Evolutionary conservation across 768 basidiomycete genomes (phyloP).

Genomic region (Lenzites betulinus): DNA sequence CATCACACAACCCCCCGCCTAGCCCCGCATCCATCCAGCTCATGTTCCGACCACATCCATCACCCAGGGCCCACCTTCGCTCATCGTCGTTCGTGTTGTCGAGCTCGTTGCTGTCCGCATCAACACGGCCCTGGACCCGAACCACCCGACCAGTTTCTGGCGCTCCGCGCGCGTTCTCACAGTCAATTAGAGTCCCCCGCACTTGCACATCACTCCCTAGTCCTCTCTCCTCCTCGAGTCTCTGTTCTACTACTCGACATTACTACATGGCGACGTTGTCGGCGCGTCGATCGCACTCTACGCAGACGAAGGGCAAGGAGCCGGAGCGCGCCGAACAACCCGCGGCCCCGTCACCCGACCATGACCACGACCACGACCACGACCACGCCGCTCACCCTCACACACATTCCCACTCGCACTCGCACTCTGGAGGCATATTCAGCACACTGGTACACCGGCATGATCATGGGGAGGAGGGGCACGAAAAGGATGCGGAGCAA

Average conservation of each 20-base stretch:
- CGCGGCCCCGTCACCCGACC: conserved; percentile 8
- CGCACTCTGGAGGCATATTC: conserved; percentile 65
- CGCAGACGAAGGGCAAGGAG: conserved; percentile 30
- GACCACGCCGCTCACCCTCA: conserved; percentile 35
- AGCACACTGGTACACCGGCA: conserved; percentile 54
- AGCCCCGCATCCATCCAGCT: too few relatives aligned
- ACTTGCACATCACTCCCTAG: background rate
- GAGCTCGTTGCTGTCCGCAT: background rate
- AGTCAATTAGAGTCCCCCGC: background rate
- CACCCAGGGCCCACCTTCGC: background rate
- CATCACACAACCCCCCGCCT: conserved; percentile 3
- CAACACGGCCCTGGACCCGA: background rate
- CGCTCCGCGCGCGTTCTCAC: conserved; percentile 9
- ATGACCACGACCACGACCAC: conserved; percentile 28
- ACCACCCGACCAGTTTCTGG: conserved; percentile 8
- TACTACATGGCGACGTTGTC: conserved; percentile 10
- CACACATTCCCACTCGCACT: conserved; percentile 49
- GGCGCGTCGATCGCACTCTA: conserved; percentile 18
- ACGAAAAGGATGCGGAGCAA: conserved; percentile 62
- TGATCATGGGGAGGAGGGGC: conserved; percentile 60
- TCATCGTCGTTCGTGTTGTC: background rate
- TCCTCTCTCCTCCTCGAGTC: background rate
- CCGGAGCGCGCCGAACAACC: conserved; percentile 15
- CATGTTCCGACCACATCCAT: conserved; percentile 20
- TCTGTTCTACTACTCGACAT: background rate